A percentile compares a stretch with the other conserved stretches of the same genome.
Evolutionary conservation across 176 grass and related monocot species (phyloP).

Genomic region (Chloris gayana): DNA sequence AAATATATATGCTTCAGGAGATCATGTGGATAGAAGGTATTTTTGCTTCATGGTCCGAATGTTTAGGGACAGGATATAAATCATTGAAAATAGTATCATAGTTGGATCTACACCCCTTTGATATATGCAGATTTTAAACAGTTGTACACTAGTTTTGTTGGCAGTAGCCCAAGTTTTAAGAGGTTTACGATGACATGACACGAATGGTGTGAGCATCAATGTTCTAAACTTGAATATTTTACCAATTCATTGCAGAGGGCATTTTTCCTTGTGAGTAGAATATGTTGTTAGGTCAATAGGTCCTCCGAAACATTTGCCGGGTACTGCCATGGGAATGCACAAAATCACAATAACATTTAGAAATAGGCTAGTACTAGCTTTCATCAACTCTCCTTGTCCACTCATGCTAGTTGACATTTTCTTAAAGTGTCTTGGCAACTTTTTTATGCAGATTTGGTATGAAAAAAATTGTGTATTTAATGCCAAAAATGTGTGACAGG

Average conservation of each 20-base stretch:
- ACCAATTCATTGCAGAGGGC: background rate
- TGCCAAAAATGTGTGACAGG: background rate
- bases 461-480: background rate
- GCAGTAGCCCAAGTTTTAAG: background rate
- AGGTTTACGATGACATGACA: conserved; percentile 7
- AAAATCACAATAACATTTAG: background rate
- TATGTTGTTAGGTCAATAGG: background rate
- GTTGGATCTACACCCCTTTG: background rate
- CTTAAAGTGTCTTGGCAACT: background rate
- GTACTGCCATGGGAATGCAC: background rate
- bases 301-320: background rate
- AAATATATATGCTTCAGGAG: too few relatives aligned
- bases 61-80: too few relatives aligned
- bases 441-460: background rate
- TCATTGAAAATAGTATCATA: too few relatives aligned
- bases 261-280: background rate
- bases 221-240: background rate
- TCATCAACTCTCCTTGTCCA: background rate
- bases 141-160: background rate
- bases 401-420: background rate
- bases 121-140: background rate
- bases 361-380: background rate
- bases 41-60: too few relatives aligned
- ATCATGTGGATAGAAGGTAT: too few relatives aligned
- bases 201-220: background rate